A percentile compares a stretch with the other conserved stretches of the same genome.
phyloP scores from a whole-genome alignment of 495 filamentous ascomycete species.

The Trichoderma erinaceum region DNA sequence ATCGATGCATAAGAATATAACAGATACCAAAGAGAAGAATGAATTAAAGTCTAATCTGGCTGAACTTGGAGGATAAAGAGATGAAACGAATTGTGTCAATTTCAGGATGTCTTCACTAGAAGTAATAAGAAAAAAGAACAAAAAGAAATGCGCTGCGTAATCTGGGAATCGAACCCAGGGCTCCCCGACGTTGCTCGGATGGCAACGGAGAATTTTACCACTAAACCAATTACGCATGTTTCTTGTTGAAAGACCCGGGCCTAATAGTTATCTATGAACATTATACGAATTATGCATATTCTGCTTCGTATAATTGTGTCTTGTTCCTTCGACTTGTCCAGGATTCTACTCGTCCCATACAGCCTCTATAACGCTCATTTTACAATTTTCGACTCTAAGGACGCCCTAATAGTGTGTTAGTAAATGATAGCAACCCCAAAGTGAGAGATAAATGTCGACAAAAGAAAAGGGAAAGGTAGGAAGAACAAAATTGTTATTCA shows the following conservation, averaged over 20 bases:
- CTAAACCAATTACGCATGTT: slow-evolving; percentile 7
- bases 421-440: background rate
- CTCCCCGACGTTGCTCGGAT: slow-evolving; percentile 11
- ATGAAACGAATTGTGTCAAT: too few relatives aligned
- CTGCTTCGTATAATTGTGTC: too few relatives aligned
- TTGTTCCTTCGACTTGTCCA: background rate
- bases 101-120: too few relatives aligned
- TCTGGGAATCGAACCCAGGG: slow-evolving; percentile 14
- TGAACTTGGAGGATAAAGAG: too few relatives aligned
- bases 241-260: background rate
- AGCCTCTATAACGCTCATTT: slow-evolving; percentile 48
- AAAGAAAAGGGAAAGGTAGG: background rate
- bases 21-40: too few relatives aligned
- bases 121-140: background rate
- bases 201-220: slow-evolving; percentile 14
- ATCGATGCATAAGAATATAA: too few relatives aligned
- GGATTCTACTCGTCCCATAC: slow-evolving; percentile 32
- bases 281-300: background rate
- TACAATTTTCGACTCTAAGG: slow-evolving; percentile 32
- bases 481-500: background rate
- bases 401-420: slow-evolving; percentile 31
- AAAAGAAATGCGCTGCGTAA: background rate
- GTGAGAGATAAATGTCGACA: too few relatives aligned
- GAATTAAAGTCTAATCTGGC: too few relatives aligned
- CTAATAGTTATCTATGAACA: background rate